These are phyloP conservation scores for Phylloporus scabripes DNA, from an alignment of 768 basidiomycete species.

Conservation along the genomic window DNA sequence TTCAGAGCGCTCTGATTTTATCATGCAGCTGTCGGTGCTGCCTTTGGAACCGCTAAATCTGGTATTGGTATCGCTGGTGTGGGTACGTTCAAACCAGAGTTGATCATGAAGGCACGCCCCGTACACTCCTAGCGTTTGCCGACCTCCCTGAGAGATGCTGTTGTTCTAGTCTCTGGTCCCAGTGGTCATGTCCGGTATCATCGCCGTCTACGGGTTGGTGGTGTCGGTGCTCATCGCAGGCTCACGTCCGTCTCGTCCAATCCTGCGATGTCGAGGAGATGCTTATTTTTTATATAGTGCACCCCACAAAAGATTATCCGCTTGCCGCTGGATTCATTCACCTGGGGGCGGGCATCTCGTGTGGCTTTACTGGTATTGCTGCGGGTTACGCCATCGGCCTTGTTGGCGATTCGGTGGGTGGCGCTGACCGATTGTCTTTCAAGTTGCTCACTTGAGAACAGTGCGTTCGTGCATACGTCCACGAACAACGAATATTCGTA, in stretches of 20 bases:
- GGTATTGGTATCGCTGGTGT: constrained; percentile 97
- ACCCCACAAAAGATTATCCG: constrained; percentile 61
- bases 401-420: constrained; percentile 86
- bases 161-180: constrained; percentile 78
- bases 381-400: constrained; percentile 94
- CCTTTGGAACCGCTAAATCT: constrained; percentile 93
- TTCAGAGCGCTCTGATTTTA: constrained; percentile 8
- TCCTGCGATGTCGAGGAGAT: background rate
- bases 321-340: constrained; percentile 87
- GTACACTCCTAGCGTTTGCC: background rate
- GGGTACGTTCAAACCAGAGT: constrained; percentile 89
- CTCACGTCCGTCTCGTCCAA: constrained; percentile 36
- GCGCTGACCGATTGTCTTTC: background rate
- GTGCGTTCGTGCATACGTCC: constrained; percentile 89
- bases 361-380: constrained; percentile 85
- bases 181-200: constrained; percentile 98
- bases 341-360: constrained; percentile 86
- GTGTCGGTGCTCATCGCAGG: constrained; percentile 91
- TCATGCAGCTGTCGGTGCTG: constrained; percentile 79
- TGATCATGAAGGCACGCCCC: constrained; percentile 87
- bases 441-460: constrained; percentile 26
- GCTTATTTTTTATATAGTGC: constrained; percentile 41
- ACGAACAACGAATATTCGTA: constrained; percentile 89
- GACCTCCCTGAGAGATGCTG: background rate
- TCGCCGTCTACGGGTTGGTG: constrained; percentile 95